phyloP scores from a whole-genome alignment of 805 yeast genomes.

The Candida tibetensis region DNA sequence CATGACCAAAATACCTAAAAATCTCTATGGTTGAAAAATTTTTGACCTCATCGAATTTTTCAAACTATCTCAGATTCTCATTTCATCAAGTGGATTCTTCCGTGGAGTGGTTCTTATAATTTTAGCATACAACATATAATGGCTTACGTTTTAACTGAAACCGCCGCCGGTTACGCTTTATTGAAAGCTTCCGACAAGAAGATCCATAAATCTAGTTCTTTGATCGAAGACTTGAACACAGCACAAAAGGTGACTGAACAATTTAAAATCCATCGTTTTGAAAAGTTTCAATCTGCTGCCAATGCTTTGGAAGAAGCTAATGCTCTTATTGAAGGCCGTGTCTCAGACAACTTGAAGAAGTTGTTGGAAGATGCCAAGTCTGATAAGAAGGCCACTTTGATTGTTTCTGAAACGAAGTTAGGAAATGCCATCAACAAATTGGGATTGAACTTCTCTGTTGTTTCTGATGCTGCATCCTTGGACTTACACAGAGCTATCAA shows the following conservation, averaged over 20 bases:
- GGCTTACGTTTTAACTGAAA: slow-evolving; percentile 93
- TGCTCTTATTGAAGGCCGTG: slow-evolving; percentile 90
- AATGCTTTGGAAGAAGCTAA: slow-evolving; percentile 95
- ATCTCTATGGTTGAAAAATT: too few relatives aligned
- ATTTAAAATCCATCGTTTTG: slow-evolving; percentile 92
- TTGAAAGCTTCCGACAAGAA: slow-evolving; percentile 97
- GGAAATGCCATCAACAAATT: slow-evolving; percentile 96
- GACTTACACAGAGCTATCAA: slow-evolving; percentile 95
- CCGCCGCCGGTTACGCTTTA: slow-evolving; percentile 98
- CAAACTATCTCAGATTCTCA: slow-evolving; percentile 5
- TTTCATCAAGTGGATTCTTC: slow-evolving; percentile 1
- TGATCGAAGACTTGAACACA: slow-evolving; percentile 73
- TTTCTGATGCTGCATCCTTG: slow-evolving; percentile 91
- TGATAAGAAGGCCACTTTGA: slow-evolving; percentile 80
- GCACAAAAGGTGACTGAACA: slow-evolving; percentile 85
- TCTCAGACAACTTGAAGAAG: slow-evolving; percentile 75
- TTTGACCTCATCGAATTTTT: slow-evolving; percentile 11
- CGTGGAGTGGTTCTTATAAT: not conserved
- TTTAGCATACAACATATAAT: slow-evolving; percentile 27
- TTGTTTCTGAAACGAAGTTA: slow-evolving; percentile 92
- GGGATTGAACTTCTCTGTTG: slow-evolving; percentile 82
- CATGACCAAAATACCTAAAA: too few relatives aligned
- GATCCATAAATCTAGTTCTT: slow-evolving; percentile 77
- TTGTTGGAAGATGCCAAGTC: slow-evolving; percentile 72
- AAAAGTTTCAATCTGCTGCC: slow-evolving; percentile 92